Base-by-base conservation (phyloP, 805 yeast species). In the Wickerhamomyces xylosicus region DNA sequence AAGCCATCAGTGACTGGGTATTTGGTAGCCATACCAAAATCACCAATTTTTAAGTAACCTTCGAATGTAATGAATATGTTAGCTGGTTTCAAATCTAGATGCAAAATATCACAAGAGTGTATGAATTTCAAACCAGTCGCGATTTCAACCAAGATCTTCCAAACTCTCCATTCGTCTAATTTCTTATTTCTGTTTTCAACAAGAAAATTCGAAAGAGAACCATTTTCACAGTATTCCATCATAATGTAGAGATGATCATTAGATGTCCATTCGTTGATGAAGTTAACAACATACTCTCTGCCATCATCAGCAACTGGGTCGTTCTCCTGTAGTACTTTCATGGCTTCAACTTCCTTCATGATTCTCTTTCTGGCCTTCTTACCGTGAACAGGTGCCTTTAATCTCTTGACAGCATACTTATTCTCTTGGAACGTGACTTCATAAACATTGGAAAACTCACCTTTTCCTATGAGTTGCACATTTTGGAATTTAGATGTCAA, bases 171-270 rank as follows among this genome's bases (percentile, higher is more conserved):
- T 58, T 92, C 98, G 56, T 92, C 98, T 37, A 92, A 67, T 32
- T 79, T 70, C 36, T 80, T 77, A 18, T 85, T 86, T 56, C 78
- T 80, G 47, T 84, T 94, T 25, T 77, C 70, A 5, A 16, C 33
- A 38, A 92, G 59, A 53, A 90, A 92, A 42, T 75, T 74, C 52
- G 79, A 92, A 41, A 92, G 62, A 18, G 92, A 84, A 2, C 97
- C 97, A 55, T 89, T 92, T 53, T 89, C 97, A 62, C 96, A 92
- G 59, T 66, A 89, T 49, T 90, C 97, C 3, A 95, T 86, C 92
- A 87, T 85, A 31, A 92, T 85, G 57, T 90, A 92, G 47, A 81
- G 74, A 47, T 78, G 77, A 35, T 76, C 75, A 53, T 77, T 72
- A 53, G 67, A 69, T 47, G 85, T 94, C 96, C 97, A 90, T 22